Conservation (phyloP, 225 moss, liverwort and hornwort species). For the Pseudisothecium myosuroides region DNA sequence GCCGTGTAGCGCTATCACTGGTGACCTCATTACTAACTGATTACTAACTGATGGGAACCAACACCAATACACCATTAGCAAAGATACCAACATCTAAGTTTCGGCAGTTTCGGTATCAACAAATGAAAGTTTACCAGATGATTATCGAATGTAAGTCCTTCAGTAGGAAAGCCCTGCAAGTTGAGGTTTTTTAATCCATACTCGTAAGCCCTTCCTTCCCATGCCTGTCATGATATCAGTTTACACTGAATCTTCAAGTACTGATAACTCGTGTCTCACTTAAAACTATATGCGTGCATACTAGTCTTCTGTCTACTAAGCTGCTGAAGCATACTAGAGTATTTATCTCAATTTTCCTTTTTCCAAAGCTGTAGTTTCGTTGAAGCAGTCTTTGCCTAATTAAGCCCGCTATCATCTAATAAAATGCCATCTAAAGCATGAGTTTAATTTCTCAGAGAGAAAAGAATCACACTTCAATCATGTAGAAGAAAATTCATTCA, state of each 20-base stretch:
- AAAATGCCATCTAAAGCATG: neutral
- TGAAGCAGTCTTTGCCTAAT: neutral
- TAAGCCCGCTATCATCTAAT: neutral
- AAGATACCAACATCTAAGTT: neutral
- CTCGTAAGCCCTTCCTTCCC: conserved; percentile 74
- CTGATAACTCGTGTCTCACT: neutral
- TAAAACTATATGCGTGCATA: neutral
- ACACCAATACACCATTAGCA: neutral
- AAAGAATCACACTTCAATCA: neutral
- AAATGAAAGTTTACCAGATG: conserved; percentile 17
- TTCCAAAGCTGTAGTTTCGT: neutral
- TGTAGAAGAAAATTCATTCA: neutral
- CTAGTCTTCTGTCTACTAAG: neutral
- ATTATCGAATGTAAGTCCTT: conserved; percentile 56
- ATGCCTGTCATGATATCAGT: conserved; percentile 30
- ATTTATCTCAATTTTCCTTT: neutral
- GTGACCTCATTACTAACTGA: neutral
- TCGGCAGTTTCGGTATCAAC: neutral
- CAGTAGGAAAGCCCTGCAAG: conserved; percentile 53
- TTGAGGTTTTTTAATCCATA: conserved; percentile 53
- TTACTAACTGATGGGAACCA: neutral
- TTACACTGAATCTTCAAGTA: neutral
- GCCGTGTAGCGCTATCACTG: neutral
- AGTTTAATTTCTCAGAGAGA: neutral
- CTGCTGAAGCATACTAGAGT: neutral